phyloP scores from a whole-genome alignment of 148 eudicot genomes.

The Mesembryanthemum crystallinum region DNA sequence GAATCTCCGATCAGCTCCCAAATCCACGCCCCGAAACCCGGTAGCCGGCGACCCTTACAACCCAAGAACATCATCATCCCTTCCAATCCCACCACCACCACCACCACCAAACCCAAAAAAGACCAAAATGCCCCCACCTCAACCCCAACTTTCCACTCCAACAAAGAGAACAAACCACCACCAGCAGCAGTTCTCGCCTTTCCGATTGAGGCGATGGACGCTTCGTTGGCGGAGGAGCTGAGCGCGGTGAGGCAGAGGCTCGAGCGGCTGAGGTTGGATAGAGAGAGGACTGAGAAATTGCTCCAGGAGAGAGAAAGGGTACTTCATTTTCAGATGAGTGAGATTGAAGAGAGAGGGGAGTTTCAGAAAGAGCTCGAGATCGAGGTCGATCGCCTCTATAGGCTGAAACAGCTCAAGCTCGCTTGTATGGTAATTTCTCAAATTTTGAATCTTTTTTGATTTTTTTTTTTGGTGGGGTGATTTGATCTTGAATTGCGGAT shows the following conservation, averaged over 20 bases:
- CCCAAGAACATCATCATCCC: slow-evolving; percentile 36
- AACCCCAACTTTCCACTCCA: slow-evolving; percentile 6
- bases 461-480: background rate
- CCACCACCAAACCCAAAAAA: background rate
- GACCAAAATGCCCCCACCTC: background rate
- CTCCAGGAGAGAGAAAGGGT: slow-evolving; percentile 43
- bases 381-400: slow-evolving; percentile 72
- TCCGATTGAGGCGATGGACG: slow-evolving; percentile 37
- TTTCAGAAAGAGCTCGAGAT: slow-evolving; percentile 66
- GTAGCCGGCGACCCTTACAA: slow-evolving; percentile 45
- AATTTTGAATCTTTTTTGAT: background rate
- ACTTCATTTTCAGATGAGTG: slow-evolving; percentile 48
- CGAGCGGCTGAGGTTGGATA: slow-evolving; percentile 61
- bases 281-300: slow-evolving; percentile 57
- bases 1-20: slow-evolving; percentile 17
- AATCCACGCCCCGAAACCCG: slow-evolving; percentile 23
- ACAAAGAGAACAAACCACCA: slow-evolving; percentile 48
- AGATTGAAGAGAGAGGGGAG: slow-evolving; percentile 55
- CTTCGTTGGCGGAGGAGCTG: slow-evolving; percentile 77
- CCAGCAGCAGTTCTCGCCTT: background rate
- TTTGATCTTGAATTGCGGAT: background rate
- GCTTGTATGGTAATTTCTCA: slow-evolving; percentile 39
- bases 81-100: background rate
- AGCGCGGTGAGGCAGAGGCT: slow-evolving; percentile 53
- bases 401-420: slow-evolving; percentile 62